phyloP scores from a whole-genome alignment of 768 basidiomycete species.

The Pholiota molesta region DNA sequence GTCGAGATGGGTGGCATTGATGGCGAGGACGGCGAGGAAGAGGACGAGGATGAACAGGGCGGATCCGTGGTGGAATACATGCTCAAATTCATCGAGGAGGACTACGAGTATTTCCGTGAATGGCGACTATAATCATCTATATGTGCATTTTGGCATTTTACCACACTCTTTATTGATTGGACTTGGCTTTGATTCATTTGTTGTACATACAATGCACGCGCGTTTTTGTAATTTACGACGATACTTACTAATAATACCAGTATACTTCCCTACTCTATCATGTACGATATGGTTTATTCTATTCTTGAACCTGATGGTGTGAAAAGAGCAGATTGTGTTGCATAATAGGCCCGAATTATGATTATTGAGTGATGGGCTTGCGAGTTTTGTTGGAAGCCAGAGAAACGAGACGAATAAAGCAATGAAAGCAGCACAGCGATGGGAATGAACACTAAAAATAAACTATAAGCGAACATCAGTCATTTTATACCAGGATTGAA shows the following conservation, averaged over 20 bases:
- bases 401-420: neutral
- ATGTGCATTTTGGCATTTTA: neutral
- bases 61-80: slow-evolving; percentile 87
- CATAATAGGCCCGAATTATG: neutral
- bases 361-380: neutral
- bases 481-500: neutral
- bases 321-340: neutral
- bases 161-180: neutral
- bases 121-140: slow-evolving; percentile 55
- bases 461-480: neutral
- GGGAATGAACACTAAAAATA: neutral
- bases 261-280: slow-evolving; percentile 4
- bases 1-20: slow-evolving; percentile 18
- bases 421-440: neutral
- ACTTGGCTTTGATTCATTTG: neutral
- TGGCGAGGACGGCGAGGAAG: slow-evolving; percentile 44
- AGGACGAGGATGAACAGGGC: slow-evolving; percentile 58
- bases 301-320: neutral
- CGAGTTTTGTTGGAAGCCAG: neutral
- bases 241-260: slow-evolving; percentile 1
- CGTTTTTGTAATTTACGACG: neutral
- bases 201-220: slow-evolving; percentile 6
- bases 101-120: slow-evolving; percentile 72
- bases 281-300: neutral
- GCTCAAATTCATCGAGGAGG: slow-evolving; percentile 63